Evolutionary conservation across 164 flowering plant species (phyloP), one percentile per base, ranked within the genome.

Genomic region (Cinnamomum chago): DNA sequence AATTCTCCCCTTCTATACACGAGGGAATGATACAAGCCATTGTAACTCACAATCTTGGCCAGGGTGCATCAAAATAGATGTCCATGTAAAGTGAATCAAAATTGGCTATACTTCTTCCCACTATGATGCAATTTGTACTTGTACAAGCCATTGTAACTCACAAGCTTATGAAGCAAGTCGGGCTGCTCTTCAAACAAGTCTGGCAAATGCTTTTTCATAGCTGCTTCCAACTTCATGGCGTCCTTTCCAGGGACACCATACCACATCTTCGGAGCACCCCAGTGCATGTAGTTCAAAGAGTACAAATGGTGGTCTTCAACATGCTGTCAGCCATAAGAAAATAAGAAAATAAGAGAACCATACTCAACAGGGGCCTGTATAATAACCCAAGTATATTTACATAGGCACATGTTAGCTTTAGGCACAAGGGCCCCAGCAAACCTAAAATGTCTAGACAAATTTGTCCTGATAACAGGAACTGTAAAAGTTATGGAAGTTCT

Each of bases 231-330:
- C 78, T 92, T 90, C 72, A 75, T 40, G 27, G 98, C 97, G 80
- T 86, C 89, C 62, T 76, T 84, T 25, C 92, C 94, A 14, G 98
- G 90, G 67, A 94, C 94, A 72, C 98, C 98, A 82, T 96, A 96
- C 99, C 99, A 96, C 71, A 96, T 69, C 84, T 96, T 96, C 40
- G 97, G 97, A 81, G 90, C 94, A 78, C 99, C 99, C 94, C 90
- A 94, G 71, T 96, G 99, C 94, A 92, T 80, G 83, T 89, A 96
- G 77, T 96, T 96, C 81, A 94, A 66, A 2, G 99, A 96, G 78
- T 96, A 96, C 65, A 96, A 78, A 84, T 96, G 98, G 71, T 96
- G 99, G 81, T 96, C 99, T 83, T 96, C 98, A 75, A 96, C 99
- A 86, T 94, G 99, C 98, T 96, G 91, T 73, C 17, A 75, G 35